Evolutionary conservation across 2,329 filamentous ascomycete species (phyloP), one percentile per base, ranked within the genome.

Genomic region (Sarocladium oryzae): DNA sequence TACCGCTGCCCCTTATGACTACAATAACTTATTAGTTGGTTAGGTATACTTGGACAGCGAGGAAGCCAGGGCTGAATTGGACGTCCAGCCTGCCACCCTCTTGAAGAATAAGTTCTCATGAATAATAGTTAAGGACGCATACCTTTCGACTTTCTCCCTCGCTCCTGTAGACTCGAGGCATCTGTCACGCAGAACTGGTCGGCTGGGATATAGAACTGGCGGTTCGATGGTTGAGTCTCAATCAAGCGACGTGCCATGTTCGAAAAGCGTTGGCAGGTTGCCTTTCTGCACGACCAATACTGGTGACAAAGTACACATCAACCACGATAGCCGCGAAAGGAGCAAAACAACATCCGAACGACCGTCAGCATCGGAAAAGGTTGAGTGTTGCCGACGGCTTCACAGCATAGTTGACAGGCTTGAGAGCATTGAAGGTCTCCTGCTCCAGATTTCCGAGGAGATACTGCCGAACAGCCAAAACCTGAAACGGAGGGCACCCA

Each of bases 31-130:
- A n/a, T n/a, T n/a, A n/a, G 10, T 20, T 49, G 10, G 32, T 5
- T 33, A 62, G 58, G 24, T 57, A 54, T 23, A 41, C 57, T 28
- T 60, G 58, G 58, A 56, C 55, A 32, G 57, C 53, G 20, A 56
- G 37, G 36, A 57, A 54, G 18, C 55, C 56, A 21, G 16, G 15
- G 16, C 10, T 26, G 13, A 48, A 48, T n/a, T n/a, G n/a, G n/a
- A n/a, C n/a, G n/a, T n/a, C n/a, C n/a, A n/a, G n/a, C n/a, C n/a
- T n/a, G n/a, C n/a, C n/a, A n/a, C n/a, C n/a, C n/a, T n/a, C n/a
- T n/a, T n/a, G n/a, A n/a, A n/a, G n/a, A n/a, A n/a, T n/a, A n/a
- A n/a, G n/a, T n/a, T n/a, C n/a, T n/a, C n/a, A n/a, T n/a, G n/a
- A n/a, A n/a, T n/a, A n/a, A n/a, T n/a, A n/a, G n/a, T n/a, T n/a